Evolutionary conservation across 768 basidiomycete genomes (phyloP).

Genomic region (Dendrothele bispora): DNA sequence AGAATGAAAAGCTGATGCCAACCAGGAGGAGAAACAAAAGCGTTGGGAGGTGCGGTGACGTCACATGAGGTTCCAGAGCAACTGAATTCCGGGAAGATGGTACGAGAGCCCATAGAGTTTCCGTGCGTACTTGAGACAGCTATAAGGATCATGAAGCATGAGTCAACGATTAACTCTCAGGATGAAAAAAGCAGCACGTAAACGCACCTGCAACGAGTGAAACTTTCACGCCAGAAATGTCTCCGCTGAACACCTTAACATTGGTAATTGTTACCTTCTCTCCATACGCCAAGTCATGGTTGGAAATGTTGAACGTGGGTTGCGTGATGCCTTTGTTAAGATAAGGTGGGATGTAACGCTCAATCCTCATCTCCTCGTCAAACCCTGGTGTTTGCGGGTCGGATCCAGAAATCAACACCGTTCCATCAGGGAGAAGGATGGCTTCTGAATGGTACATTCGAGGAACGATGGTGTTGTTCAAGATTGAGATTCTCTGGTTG

Average conservation of each 20-base stretch:
- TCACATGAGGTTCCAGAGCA: constrained; percentile 72
- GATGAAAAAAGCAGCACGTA: neutral
- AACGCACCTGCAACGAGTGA: constrained; percentile 66
- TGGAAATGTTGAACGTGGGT: constrained; percentile 58
- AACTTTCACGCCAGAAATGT: constrained; percentile 44
- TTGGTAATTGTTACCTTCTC: constrained; percentile 53
- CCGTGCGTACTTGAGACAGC: constrained; percentile 79
- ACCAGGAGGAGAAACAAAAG: constrained; percentile 66
- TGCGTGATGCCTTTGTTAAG: constrained; percentile 60
- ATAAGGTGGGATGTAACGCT: constrained; percentile 89
- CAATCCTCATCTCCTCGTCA: constrained; percentile 79
- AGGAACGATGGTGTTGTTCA: constrained; percentile 67
- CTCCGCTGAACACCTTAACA: constrained; percentile 44
- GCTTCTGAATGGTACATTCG: constrained; percentile 74
- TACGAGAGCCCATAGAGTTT: constrained; percentile 72
- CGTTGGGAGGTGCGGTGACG: constrained; percentile 75
- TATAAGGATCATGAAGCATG: constrained; percentile 24
- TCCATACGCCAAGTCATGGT: constrained; percentile 65
- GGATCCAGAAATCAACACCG: constrained; percentile 74
- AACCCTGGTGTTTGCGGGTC: constrained; percentile 65
- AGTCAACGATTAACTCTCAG: constrained; percentile 2
- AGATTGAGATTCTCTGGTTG: constrained; percentile 63
- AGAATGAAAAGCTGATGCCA: constrained; percentile 79
- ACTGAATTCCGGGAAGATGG: constrained; percentile 71
- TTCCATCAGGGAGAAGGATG: constrained; percentile 71